Percentiles rank a stretch among this genome's conserved stretches.
These are phyloP conservation scores for Phoma herbarum DNA, from an alignment of 2,329 filamentous ascomycete genomes.

Conservation along the genomic window DNA sequence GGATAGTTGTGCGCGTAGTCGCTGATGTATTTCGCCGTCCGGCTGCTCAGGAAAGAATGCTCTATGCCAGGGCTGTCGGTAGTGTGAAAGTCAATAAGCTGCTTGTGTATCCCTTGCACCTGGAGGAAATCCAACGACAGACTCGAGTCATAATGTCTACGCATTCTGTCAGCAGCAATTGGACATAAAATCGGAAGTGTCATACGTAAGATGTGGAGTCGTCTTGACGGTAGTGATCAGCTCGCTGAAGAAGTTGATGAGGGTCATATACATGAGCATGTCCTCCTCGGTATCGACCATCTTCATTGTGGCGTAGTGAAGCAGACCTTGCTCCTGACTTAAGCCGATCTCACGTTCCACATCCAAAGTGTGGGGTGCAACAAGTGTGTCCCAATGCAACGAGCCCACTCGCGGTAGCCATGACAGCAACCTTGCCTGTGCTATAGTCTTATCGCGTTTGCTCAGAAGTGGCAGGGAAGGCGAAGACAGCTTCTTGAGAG, in stretches of 20 bases:
- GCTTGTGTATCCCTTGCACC: slow-evolving; percentile 59
- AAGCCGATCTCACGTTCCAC: slow-evolving; percentile 58
- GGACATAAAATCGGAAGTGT: not conserved
- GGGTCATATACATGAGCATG: slow-evolving; percentile 67
- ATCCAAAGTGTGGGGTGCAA: slow-evolving; percentile 60
- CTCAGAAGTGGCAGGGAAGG: slow-evolving; percentile 50
- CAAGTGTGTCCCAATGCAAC: slow-evolving; percentile 64
- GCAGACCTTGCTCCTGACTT: slow-evolving; percentile 51
- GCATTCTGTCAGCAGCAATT: slow-evolving; percentile 7
- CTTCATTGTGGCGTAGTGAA: slow-evolving; percentile 63
- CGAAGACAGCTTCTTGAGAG: slow-evolving; percentile 51
- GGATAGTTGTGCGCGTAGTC: slow-evolving; percentile 65
- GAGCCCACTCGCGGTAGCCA: slow-evolving; percentile 63
- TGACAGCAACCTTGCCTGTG: slow-evolving; percentile 68
- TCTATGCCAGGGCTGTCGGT: slow-evolving; percentile 61
- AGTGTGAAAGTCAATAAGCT: slow-evolving; percentile 60
- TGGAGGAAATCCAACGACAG: slow-evolving; percentile 63
- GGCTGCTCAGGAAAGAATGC: slow-evolving; percentile 62
- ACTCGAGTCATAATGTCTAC: slow-evolving; percentile 50
- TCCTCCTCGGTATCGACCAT: slow-evolving; percentile 67
- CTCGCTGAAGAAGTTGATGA: slow-evolving; percentile 66
- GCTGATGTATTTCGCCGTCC: slow-evolving; percentile 66
- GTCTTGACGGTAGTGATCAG: slow-evolving; percentile 57
- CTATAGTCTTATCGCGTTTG: slow-evolving; percentile 64
- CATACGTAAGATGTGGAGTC: slow-evolving; percentile 43